Conservation (phyloP, 75 land plant genomes). For the Larix kaempferi region DNA sequence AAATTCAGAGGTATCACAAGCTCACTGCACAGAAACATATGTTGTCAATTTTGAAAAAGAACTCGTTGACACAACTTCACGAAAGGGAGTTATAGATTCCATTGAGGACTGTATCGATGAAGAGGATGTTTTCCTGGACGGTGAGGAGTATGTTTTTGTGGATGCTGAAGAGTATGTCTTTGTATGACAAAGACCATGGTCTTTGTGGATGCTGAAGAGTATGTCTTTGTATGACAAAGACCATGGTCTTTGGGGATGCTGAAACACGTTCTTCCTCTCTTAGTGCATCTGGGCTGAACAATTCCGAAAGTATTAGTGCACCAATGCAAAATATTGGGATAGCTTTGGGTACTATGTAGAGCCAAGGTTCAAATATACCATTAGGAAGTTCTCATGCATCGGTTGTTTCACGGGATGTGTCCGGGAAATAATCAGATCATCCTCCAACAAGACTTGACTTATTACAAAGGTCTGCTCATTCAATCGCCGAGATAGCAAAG, state of each 20-base stretch:
- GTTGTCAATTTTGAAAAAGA: not conserved
- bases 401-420: conserved; percentile 31
- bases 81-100: conserved; percentile 53
- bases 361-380: conserved; percentile 37
- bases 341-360: conserved; percentile 20
- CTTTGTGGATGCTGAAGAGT: conserved; percentile 26
- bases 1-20: conserved; percentile 22
- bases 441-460: conserved; percentile 62
- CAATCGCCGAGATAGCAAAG: conserved; percentile 59
- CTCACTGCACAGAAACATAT: too few relatives aligned
- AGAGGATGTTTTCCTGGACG: too few relatives aligned
- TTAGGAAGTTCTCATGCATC: conserved; percentile 64
- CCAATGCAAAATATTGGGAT: conserved; percentile 60
- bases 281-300: conserved; percentile 37
- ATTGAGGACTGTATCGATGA: not conserved
- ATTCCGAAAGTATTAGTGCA: conserved; percentile 28
- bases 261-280: conserved; percentile 51
- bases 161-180: conserved; percentile 22
- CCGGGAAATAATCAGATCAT: conserved; percentile 64
- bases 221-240: too few relatives aligned
- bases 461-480: conserved; percentile 66
- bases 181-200: too few relatives aligned
- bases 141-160: conserved; percentile 82
- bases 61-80: not conserved
- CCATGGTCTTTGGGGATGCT: conserved; percentile 18